These are phyloP conservation scores for Claviceps pusilla DNA, from an alignment of 2,329 filamentous ascomycete genomes.

Conservation along the genomic window DNA sequence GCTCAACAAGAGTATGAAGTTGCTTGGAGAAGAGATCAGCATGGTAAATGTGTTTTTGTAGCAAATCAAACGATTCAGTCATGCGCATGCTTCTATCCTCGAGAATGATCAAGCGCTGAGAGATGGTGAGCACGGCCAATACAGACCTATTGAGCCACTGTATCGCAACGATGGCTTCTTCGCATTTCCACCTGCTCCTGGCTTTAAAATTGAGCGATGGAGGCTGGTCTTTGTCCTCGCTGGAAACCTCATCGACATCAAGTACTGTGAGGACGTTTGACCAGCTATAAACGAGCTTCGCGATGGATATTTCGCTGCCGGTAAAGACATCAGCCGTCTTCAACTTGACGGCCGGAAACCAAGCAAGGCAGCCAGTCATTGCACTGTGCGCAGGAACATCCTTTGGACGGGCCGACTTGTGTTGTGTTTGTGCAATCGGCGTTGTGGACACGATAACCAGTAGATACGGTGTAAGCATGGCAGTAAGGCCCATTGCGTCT, in stretches of 20 bases:
- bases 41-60: constrained; percentile 87
- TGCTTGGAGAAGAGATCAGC: constrained; percentile 80
- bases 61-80: constrained; percentile 85
- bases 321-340: constrained; percentile 57
- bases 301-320: constrained; percentile 56
- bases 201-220: constrained; percentile 65
- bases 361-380: constrained; percentile 85
- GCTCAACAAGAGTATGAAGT: constrained; percentile 70
- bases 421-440: constrained; percentile 87
- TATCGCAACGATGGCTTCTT: constrained; percentile 88
- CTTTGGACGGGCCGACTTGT: constrained; percentile 82
- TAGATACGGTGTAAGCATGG: constrained; percentile 88
- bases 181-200: constrained; percentile 78
- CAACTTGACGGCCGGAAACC: constrained; percentile 91
- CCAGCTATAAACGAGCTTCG: constrained; percentile 95
- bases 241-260: constrained; percentile 62
- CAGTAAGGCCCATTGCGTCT: constrained; percentile 78
- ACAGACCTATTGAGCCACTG: constrained; percentile 96
- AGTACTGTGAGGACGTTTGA: constrained; percentile 92
- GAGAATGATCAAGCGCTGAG: constrained; percentile 79
- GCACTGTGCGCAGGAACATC: constrained; percentile 80
- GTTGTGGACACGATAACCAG: constrained; percentile 96
- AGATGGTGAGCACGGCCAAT: constrained; percentile 80
- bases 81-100: constrained; percentile 81
- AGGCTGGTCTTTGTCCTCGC: constrained; percentile 60